A percentile compares a stretch with the other conserved stretches of the same genome.
Evolutionary conservation across 2,329 filamentous ascomycete species (phyloP).

Genomic region (Pseudogymnoascus sp.): DNA sequence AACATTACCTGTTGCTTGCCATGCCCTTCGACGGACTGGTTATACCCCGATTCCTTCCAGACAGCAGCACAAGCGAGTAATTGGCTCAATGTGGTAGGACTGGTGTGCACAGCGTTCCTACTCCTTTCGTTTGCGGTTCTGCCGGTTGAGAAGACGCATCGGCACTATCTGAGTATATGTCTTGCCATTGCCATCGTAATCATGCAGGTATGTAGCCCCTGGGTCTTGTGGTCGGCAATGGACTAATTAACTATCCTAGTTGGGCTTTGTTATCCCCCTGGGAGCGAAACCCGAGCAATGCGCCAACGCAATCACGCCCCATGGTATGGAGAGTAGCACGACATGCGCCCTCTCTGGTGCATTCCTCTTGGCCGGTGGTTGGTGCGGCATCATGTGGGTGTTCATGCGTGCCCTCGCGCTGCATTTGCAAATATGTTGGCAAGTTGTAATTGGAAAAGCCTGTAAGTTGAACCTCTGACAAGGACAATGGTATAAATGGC

Average conservation of each 20-base stretch:
- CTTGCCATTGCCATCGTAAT: conserved; percentile 67
- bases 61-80: conserved; percentile 61
- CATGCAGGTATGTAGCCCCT: conserved; percentile 61
- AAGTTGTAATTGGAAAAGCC: conserved; percentile 75
- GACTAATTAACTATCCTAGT: conserved; percentile 38
- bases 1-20: conserved; percentile 73
- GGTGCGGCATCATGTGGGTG: conserved; percentile 80
- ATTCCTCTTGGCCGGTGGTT: conserved; percentile 78
- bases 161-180: conserved; percentile 89
- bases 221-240: conserved; percentile 4
- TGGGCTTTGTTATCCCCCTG: conserved; percentile 86
- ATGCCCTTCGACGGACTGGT: conserved; percentile 79
- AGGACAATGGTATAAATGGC: background rate
- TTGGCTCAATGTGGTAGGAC: conserved; percentile 72
- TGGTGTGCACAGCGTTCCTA: conserved; percentile 67
- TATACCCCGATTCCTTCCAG: conserved; percentile 53
- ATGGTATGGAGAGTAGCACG: conserved; percentile 77
- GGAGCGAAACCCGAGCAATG: conserved; percentile 74
- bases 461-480: conserved; percentile 32
- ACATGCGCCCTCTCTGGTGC: conserved; percentile 85
- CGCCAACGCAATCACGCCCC: conserved; percentile 81
- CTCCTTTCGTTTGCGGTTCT: conserved; percentile 72
- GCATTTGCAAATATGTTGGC: conserved; percentile 97
- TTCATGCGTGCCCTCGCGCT: conserved; percentile 85
- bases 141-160: conserved; percentile 80